Percentiles rank a stretch among this genome's conserved stretches.
Evolutionary conservation across 176 grass and related monocot species (phyloP).

Genomic region (Carex littledalei): DNA sequence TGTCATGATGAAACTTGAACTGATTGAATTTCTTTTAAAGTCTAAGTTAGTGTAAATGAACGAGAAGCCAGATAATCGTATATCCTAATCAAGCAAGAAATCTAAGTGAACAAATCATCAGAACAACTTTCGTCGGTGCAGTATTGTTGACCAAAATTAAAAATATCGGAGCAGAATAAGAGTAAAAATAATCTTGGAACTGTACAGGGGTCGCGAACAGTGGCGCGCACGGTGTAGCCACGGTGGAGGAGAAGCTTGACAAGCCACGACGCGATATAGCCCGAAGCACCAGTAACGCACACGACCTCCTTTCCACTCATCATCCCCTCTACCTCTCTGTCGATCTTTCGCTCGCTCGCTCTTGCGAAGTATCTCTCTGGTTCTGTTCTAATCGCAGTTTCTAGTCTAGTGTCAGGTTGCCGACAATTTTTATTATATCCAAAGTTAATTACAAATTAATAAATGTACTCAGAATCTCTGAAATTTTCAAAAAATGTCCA

Average conservation of each 20-base stretch:
- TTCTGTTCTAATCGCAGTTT: too few species aligned
- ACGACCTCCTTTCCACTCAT: conserved; percentile 15
- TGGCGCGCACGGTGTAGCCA: conserved; percentile 37
- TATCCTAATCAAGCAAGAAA: neutral
- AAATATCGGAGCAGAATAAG: neutral
- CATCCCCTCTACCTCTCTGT: neutral
- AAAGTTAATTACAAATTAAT: too few species aligned
- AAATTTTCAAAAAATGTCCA: too few species aligned
- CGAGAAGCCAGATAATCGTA: too few species aligned
- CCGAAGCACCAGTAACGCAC: conserved; percentile 26
- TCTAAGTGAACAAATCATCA: neutral
- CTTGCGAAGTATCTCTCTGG: neutral
- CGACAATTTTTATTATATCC: too few species aligned
- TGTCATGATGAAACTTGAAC: neutral
- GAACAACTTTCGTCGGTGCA: neutral
- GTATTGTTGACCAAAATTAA: neutral
- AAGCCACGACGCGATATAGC: conserved; percentile 31
- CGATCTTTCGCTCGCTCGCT: neutral
- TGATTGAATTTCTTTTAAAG: neutral
- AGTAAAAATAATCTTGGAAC: neutral
- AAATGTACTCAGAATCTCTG: too few species aligned
- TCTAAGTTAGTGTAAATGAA: too few species aligned
- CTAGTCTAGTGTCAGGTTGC: too few species aligned
- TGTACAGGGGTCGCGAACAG: conserved; percentile 23
- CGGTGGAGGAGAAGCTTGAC: conserved; percentile 30